These are phyloP conservation scores for Serendipita sp. DNA, from an alignment of 768 basidiomycete species.

Conservation along the genomic window DNA sequence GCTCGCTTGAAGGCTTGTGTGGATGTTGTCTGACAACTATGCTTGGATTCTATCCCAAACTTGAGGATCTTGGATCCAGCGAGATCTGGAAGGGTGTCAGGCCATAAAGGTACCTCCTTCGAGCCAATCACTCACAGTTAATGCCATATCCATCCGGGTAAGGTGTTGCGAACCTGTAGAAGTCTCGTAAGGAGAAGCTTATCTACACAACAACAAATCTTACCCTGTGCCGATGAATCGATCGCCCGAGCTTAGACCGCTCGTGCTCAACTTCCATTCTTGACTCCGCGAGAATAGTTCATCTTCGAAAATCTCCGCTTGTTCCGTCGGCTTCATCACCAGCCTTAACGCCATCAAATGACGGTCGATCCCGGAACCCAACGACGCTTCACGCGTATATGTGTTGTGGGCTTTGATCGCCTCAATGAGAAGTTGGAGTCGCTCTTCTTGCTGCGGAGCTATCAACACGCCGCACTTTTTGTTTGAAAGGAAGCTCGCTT, in stretches of 20 bases:
- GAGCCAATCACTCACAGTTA: slow-evolving; percentile 49
- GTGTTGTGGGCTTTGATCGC: slow-evolving; percentile 58
- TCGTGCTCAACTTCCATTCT: slow-evolving; percentile 81
- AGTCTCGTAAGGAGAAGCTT: neutral
- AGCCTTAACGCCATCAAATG: slow-evolving; percentile 76
- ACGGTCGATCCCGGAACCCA: slow-evolving; percentile 74
- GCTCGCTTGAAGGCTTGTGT: slow-evolving; percentile 50
- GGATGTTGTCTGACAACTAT: slow-evolving; percentile 50
- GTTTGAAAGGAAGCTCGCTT: slow-evolving; percentile 14
- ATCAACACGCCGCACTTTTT: neutral
- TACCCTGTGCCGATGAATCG: slow-evolving; percentile 80
- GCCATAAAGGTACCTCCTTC: slow-evolving; percentile 15
- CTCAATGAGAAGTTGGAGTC: slow-evolving; percentile 37
- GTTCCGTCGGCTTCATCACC: slow-evolving; percentile 44
- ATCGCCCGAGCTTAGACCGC: slow-evolving; percentile 72
- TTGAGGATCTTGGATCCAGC: slow-evolving; percentile 65
- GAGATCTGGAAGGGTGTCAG: slow-evolving; percentile 39
- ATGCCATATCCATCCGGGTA: slow-evolving; percentile 87
- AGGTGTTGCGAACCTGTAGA: slow-evolving; percentile 54
- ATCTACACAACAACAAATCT: slow-evolving; percentile 14
- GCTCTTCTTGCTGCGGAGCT: slow-evolving; percentile 20
- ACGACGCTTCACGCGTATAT: slow-evolving; percentile 62
- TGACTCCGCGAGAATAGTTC: slow-evolving; percentile 55
- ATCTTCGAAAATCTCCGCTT: slow-evolving; percentile 57
- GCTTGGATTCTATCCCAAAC: slow-evolving; percentile 89